Conservation (phyloP, 2,329 filamentous ascomycete species). For the Neoscytalidium dimidiatum region DNA sequence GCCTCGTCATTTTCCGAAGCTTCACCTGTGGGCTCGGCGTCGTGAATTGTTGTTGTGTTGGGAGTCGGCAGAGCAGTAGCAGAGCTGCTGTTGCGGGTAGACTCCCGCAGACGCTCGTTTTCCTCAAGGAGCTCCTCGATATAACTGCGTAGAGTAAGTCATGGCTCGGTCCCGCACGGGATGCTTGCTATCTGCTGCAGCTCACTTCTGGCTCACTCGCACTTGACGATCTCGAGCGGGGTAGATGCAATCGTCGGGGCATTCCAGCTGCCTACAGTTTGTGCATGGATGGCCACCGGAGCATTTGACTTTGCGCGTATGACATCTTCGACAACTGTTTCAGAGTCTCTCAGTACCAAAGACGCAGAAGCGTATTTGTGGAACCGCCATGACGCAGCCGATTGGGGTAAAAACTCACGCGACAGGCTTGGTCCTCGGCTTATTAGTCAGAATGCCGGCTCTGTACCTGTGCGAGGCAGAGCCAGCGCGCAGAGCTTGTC, state of each 20-base stretch:
- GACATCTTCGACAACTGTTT: slow-evolving; percentile 29
- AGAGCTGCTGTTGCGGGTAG: slow-evolving; percentile 5
- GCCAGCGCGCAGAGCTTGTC: background rate
- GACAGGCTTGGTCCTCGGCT: slow-evolving; percentile 12
- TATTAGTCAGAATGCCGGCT: background rate
- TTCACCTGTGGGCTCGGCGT: background rate
- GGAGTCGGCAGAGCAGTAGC: background rate
- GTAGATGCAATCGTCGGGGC: slow-evolving; percentile 27
- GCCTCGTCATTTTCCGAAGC: slow-evolving; percentile 27
- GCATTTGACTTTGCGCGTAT: slow-evolving; percentile 37
- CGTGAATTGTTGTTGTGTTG: background rate
- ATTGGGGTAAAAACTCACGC: background rate
- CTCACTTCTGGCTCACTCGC: slow-evolving; percentile 32
- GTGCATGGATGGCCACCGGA: slow-evolving; percentile 36
- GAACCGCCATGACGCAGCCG: background rate
- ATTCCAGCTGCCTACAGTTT: slow-evolving; percentile 28
- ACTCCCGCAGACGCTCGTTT: slow-evolving; percentile 30
- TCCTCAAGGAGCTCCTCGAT: slow-evolving; percentile 33
- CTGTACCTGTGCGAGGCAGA: background rate
- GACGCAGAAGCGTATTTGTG: no score
- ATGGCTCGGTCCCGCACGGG: background rate
- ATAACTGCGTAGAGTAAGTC: slow-evolving; percentile 23
- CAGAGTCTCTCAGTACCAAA: background rate
- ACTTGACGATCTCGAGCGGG: slow-evolving; percentile 32
- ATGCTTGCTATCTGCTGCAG: background rate